Conservation (phyloP, 208 protist genomes). For the Acanthamoeba healyi region DNA sequence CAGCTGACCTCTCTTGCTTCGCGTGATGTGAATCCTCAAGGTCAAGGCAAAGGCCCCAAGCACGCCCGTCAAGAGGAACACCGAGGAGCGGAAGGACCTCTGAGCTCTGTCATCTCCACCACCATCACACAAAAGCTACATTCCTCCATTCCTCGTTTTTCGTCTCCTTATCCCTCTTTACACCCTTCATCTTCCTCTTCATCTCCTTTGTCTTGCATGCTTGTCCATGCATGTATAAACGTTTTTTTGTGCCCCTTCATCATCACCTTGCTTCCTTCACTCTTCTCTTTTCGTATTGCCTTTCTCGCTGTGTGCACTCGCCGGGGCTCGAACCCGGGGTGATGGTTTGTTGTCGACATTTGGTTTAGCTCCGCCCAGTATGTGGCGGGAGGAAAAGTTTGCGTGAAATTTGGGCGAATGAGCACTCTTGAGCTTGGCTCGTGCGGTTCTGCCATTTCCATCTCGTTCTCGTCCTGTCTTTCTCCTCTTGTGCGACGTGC, state of each 20-base stretch:
- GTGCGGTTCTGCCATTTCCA: neutral
- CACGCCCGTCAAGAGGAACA: neutral
- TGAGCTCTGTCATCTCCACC: neutral
- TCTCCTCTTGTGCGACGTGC: neutral
- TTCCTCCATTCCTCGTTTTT: neutral
- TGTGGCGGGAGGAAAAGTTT: too few relatives aligned
- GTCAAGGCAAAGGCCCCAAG: neutral
- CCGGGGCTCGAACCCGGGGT: neutral
- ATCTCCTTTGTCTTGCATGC: neutral
- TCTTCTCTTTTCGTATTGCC: neutral
- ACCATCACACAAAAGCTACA: neutral
- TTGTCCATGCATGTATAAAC: neutral
- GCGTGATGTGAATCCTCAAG: too few relatives aligned
- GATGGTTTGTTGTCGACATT: neutral
- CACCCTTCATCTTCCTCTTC: neutral
- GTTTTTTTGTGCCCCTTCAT: too few relatives aligned
- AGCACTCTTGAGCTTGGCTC: neutral
- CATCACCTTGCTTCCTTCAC: neutral
- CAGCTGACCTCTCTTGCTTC: neutral
- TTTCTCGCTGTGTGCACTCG: too few relatives aligned
- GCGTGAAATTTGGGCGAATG: neutral
- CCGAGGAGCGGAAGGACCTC: neutral
- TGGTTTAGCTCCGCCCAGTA: too few relatives aligned
- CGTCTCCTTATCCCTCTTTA: neutral
- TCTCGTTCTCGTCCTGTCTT: constrained; percentile 8